These are phyloP conservation scores for Adansonia grandidieri DNA, from an alignment of 441 rosid species.

Conservation along the genomic window DNA sequence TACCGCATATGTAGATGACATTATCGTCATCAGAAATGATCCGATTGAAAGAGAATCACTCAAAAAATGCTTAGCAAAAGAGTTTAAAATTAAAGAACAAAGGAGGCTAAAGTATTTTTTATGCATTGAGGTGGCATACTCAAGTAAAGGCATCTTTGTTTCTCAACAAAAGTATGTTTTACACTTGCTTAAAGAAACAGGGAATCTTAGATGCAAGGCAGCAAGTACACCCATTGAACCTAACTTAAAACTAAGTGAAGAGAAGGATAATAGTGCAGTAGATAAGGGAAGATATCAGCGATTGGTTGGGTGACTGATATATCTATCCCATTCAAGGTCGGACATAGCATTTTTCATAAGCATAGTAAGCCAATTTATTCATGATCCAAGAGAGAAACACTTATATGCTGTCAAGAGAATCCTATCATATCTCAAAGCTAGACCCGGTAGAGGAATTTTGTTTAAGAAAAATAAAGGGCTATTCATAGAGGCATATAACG, in stretches of 20 bases:
- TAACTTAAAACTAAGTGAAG: neutral
- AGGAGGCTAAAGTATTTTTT: neutral
- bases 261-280: neutral
- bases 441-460: neutral
- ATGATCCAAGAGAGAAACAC: neutral
- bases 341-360: neutral
- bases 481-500: neutral
- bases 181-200: neutral
- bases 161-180: neutral
- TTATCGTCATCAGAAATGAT: neutral
- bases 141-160: neutral
- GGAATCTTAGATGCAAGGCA: neutral
- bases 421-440: neutral
- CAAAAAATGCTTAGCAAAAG: neutral
- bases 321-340: neutral
- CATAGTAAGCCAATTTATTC: neutral
- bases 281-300: neutral
- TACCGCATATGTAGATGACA: too few relatives aligned
- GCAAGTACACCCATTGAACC: neutral
- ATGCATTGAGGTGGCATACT: neutral
- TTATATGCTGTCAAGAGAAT: neutral
- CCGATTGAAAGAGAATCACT: neutral
- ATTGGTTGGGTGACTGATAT: neutral
- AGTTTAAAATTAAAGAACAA: neutral
- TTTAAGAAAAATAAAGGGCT: neutral